Evolutionary conservation across 768 basidiomycete species (phyloP), one percentile per base, ranked within the genome.

Genomic region (Pisolithus tinctorius): DNA sequence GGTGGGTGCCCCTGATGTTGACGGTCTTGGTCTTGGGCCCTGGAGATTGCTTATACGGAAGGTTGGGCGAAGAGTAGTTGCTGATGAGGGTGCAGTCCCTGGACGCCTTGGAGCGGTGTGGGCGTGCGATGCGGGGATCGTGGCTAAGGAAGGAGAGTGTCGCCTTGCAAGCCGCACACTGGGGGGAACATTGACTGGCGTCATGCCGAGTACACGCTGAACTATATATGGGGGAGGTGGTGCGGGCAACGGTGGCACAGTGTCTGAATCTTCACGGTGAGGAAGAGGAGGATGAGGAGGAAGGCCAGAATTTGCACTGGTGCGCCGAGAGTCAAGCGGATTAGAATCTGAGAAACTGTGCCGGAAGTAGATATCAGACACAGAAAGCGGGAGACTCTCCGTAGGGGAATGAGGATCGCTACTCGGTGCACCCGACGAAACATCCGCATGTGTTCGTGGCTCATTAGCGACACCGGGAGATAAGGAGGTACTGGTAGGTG

Each of bases 341-440:
- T 54, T 48, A 45, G 59, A 69, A 31, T 69, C 68, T 6, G 66
- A 67, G 48, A 49, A 58, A 38, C 66, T 77, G 41, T 75, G 71
- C 36, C 75, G 69, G 62, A 79, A 79, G 45, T 76, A 69, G 30
- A 79, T 66, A 10, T 81, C 79, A 14, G 77, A 77, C n/a, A 78
- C 72, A 14, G 79, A 77, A 51, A 78, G 69, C 1, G 79, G 77
- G 36, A 81, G 67, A 51, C 80, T 83, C 44, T 82, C 78, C 0
- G 78, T 77, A 36, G 80, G 80, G 13, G 82, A 81, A 27, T 66
- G 70, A 29, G 72, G 59, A 44, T 63, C 60, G n/a, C 65, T 29
- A 59, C 44, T 60, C 29, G 56, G 53, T 42, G 59, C 56, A 3
- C 62, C 58, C 13, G 71, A 75, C 30, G 56, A 55, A 7, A 54